Base-by-base conservation (phyloP, 73 alveolate species). In the Paramecium pentaurelia region DNA sequence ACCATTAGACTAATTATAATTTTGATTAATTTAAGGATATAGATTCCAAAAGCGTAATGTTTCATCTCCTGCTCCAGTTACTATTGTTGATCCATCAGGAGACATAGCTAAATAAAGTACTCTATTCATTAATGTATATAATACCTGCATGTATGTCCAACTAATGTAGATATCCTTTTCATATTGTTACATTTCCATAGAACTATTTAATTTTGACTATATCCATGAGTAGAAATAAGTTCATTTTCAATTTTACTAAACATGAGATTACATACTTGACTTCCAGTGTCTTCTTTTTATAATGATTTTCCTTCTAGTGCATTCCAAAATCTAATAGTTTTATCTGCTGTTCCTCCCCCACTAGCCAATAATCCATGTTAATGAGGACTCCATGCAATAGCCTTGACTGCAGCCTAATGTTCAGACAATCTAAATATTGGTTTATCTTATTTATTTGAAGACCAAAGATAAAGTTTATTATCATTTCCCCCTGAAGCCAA, bases 301-400 rank as follows among this genome's bases (percentile, higher is more conserved):
- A 94, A 71, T 8, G 96, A 95, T 75, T 73, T 86, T 59, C 95
- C 92, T 71, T 95, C 96, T 70, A 97, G 92, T 42, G 99, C 97
- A 95, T 99, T 98, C 99, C 99, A 99, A 92, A 98, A 99, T 45
- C 99, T 93, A n/a, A 99, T 99, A 89, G 98, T 95, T 87, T 99
- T 93, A 97, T 99, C 99, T 4, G 99, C 99, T 9, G 99, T 97
- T 8, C 99, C 99, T 22, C 99, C 99, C 14, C 99, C 99, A n/a
- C 97, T 90, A 0, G 99, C 99, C 71, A 99, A 71, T 38, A 98
- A 93, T 58, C 99, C 99, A 96, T 95, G 99, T 93, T 99, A 96
- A 95, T 99, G 99, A 7, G 99, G 99, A 25, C 99, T 97, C 99
- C 99, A 99, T 5, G 99, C 99, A 10, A 99, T 96, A 10, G 99